Conservation (phyloP, 2,329 filamentous ascomycete species). For the Elsinoe australis region DNA sequence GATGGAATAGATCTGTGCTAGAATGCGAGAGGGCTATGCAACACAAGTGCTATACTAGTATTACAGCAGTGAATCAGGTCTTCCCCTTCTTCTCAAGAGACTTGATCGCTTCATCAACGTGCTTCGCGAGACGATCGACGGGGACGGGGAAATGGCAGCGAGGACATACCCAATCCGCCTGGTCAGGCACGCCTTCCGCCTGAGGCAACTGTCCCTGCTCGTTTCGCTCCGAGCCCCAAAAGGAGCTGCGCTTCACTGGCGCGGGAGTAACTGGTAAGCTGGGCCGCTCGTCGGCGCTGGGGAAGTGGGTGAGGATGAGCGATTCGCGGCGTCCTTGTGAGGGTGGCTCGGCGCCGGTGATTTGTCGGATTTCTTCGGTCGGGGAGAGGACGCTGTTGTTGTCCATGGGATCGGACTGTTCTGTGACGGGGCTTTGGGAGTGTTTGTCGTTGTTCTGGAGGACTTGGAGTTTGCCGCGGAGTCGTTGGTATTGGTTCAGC, state of each 20-base stretch:
- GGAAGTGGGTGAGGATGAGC: constrained; percentile 78
- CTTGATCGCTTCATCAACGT: constrained; percentile 7
- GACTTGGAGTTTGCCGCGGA: constrained; percentile 37
- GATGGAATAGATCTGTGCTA: too few species aligned
- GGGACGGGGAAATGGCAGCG: constrained; percentile 28
- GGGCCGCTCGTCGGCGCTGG: constrained; percentile 70
- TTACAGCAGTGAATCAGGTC: constrained; percentile 1
- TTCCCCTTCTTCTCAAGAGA: neutral
- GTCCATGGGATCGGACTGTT: constrained; percentile 6
- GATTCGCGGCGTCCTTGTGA: constrained; percentile 40
- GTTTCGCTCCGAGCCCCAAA: constrained; percentile 57
- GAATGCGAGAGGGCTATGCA: too few species aligned
- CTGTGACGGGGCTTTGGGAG: constrained; percentile 7
- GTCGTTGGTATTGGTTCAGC: constrained; percentile 55
- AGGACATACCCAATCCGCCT: constrained; percentile 90
- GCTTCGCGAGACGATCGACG: constrained; percentile 8
- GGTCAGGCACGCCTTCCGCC: constrained; percentile 76
- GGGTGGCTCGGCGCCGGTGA: constrained; percentile 6
- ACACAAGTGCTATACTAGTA: too few species aligned
- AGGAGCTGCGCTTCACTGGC: constrained; percentile 60
- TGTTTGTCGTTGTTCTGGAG: constrained; percentile 5
- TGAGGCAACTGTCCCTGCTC: constrained; percentile 56
- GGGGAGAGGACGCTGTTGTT: constrained; percentile 2
- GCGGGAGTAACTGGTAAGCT: constrained; percentile 87
- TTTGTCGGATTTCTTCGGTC: constrained; percentile 4